Evolutionary conservation across 495 filamentous ascomycete genomes (phyloP), one percentile per base, ranked within the genome.

Genomic region (Penicillium subrubescens): DNA sequence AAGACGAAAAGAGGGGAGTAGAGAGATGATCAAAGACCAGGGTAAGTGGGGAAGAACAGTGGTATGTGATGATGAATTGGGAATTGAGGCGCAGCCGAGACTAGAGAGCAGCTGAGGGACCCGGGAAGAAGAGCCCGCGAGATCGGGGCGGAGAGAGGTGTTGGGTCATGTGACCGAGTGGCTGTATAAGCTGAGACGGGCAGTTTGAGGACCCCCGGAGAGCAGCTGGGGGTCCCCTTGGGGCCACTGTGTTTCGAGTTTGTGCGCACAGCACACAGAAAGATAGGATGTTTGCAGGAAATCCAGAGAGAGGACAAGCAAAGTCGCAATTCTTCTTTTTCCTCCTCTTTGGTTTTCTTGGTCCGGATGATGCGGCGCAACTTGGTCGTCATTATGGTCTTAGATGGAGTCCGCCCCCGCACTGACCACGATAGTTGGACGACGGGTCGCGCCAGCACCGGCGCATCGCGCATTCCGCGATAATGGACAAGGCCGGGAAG

Each of bases 131-230:
- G 37, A 50, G 35, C 41, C 39, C 51, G 55, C 53, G 54, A 63
- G 44, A 43, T 44, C 34, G 57, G 41, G 37, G 43, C 19, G 55
- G 59, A 23, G 48, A 59, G 39, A 57, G 71, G 62, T 52, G 25
- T 59, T 8, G 7, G n/a, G 67, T 76, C 73, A 76, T 59, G 70
- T 76, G 73, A 76, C 70, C 57, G 34, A 66, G 62, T 59, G 64
- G 54, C 62, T 35, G 44, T 54, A 52, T 29, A 7, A 31, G 48
- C 57, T 57, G 56, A 59, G 44, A 54, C 44, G 39, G 39, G 15
- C 44, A 3, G 2, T 48, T 63, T 48, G 68, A 63, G 68, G 65
- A 71, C 71, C 71, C 60, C 59, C 44, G 44, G 41, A 21, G 41
- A 21, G 10, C 12, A 43, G 39, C 15, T 21, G n/a, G 60, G 65